Conservation (phyloP, 2,329 filamentous ascomycete genomes). For the Karstenula rhodostoma region DNA sequence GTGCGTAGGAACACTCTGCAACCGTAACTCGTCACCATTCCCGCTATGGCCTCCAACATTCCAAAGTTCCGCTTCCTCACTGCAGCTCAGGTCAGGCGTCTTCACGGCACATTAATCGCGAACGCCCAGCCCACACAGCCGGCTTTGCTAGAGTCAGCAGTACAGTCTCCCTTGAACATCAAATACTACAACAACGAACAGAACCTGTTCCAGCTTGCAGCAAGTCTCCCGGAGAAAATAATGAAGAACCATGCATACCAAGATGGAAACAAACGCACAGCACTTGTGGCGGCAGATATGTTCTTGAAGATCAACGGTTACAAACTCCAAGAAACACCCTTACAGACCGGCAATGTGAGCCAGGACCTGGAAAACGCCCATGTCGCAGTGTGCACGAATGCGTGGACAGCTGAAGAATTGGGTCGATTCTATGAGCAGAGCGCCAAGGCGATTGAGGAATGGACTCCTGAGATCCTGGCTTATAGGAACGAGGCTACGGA, state of each 20-base stretch:
- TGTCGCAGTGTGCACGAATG: slow-evolving; percentile 19
- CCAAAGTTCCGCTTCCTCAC: slow-evolving; percentile 8
- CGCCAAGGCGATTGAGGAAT: neutral
- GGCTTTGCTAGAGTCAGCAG: slow-evolving; percentile 34
- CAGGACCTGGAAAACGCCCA: slow-evolving; percentile 15
- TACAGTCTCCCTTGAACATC: slow-evolving; percentile 36
- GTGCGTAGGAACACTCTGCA: slow-evolving; percentile 3
- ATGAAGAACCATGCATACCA: slow-evolving; percentile 44
- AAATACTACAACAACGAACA: slow-evolving; percentile 32
- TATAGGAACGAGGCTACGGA: slow-evolving; percentile 8
- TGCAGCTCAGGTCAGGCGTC: slow-evolving; percentile 13
- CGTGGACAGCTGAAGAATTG: slow-evolving; percentile 19
- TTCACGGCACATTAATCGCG: slow-evolving; percentile 17
- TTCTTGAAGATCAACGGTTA: slow-evolving; percentile 42
- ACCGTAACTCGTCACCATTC: neutral
- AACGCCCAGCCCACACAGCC: slow-evolving; percentile 22
- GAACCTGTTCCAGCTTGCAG: slow-evolving; percentile 38
- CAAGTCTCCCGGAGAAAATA: slow-evolving; percentile 37
- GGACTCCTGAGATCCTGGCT: slow-evolving; percentile 9
- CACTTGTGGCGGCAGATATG: slow-evolving; percentile 40
- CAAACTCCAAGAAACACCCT: slow-evolving; percentile 24
- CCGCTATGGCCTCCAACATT: slow-evolving; percentile 7
- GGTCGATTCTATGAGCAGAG: slow-evolving; percentile 19
- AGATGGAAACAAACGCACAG: slow-evolving; percentile 44
- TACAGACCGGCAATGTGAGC: slow-evolving; percentile 6